A percentile compares a stretch with the other conserved stretches of the same genome.
phyloP scores from a whole-genome alignment of 805 yeast genomes.

The Saccharomycopsis sp. region DNA sequence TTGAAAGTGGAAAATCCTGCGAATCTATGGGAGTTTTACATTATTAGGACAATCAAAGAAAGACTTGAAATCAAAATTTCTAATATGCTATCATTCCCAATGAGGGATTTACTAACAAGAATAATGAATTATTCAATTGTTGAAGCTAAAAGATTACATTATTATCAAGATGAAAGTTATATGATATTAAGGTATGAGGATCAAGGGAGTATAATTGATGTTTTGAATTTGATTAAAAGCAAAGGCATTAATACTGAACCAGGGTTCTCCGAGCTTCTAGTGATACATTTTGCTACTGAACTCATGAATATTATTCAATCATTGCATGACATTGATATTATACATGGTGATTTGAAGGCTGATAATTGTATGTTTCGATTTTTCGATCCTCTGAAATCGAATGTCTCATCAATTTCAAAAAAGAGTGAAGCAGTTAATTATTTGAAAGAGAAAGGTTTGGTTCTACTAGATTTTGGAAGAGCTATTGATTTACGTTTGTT shows the following conservation, averaged over 20 bases:
- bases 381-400: constrained; percentile 15
- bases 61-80: constrained; percentile 23
- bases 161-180: constrained; percentile 58
- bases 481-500: constrained; percentile 61
- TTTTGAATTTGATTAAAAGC: constrained; percentile 40
- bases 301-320: constrained; percentile 46
- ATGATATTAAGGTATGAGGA: constrained; percentile 49
- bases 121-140: constrained; percentile 31
- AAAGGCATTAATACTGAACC: constrained; percentile 18
- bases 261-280: constrained; percentile 48
- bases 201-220: constrained; percentile 68
- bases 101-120: background rate
- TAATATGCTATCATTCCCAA: constrained; percentile 1
- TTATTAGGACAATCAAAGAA: constrained; percentile 45
- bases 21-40: constrained; percentile 73
- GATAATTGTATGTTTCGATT: constrained; percentile 77
- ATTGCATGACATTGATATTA: constrained; percentile 54
- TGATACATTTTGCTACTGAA: constrained; percentile 55
- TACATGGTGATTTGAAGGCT: constrained; percentile 81
- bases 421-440: constrained; percentile 27
- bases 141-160: constrained; percentile 39
- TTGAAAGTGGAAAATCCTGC: constrained; percentile 65
- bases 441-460: constrained; percentile 45
- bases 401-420: constrained; percentile 6
- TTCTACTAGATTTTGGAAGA: constrained; percentile 73